A percentile compares a stretch with the other conserved stretches of the same genome.
phyloP scores from a whole-genome alignment of 345 rosid genomes.

The Eucalyptus sp. region DNA sequence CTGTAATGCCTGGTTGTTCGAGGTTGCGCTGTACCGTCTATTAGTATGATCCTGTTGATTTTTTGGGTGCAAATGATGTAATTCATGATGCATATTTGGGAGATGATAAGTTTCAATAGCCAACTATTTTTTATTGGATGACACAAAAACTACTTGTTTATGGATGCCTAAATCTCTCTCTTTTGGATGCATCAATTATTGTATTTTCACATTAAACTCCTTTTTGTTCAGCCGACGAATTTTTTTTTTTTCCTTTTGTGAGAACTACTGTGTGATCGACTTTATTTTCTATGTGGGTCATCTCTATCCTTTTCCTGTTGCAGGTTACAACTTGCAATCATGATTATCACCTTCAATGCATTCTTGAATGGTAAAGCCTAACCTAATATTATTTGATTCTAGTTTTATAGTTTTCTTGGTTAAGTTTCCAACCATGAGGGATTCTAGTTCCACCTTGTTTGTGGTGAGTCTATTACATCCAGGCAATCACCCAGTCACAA shows the following conservation, averaged over 20 bases:
- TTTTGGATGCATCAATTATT: background rate
- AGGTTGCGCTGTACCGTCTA: background rate
- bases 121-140: background rate
- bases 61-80: background rate
- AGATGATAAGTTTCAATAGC: background rate
- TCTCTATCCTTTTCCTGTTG: background rate
- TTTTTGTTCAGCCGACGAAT: background rate
- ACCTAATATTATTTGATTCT: background rate
- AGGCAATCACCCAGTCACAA: background rate
- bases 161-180: background rate
- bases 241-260: background rate
- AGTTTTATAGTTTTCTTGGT: background rate
- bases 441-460: background rate
- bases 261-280: background rate
- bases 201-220: background rate
- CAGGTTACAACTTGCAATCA: conserved; percentile 92
- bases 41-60: background rate
- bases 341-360: conserved; percentile 92
- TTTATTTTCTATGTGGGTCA: background rate
- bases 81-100: background rate
- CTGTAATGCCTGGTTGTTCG: background rate
- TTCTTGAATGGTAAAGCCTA: conserved; percentile 66
- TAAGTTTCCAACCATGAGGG: background rate
- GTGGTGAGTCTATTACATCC: background rate
- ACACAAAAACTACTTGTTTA: background rate